These are phyloP conservation scores for Pseudoturritis turrita DNA, from an alignment of 345 rosid species.

Conservation along the genomic window DNA sequence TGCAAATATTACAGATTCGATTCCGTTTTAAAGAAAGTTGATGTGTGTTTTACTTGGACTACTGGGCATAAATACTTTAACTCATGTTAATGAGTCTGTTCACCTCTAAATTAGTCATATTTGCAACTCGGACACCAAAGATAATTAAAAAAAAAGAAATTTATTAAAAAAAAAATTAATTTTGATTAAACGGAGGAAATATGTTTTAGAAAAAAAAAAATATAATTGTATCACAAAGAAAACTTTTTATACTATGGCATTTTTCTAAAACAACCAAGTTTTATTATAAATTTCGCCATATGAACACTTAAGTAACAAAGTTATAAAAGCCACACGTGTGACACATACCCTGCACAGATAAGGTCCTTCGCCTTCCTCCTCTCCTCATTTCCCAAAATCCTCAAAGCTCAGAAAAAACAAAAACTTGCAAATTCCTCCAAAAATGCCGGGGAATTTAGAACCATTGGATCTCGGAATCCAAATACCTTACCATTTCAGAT, in stretches of 20 bases:
- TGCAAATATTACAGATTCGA: no score
- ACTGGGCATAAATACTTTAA: no score
- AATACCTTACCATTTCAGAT: slow-evolving; percentile 88
- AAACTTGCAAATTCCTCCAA: background rate
- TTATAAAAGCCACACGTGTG: slow-evolving; percentile 78
- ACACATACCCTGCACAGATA: slow-evolving; percentile 41
- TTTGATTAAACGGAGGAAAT: background rate
- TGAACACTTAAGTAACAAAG: slow-evolving; percentile 29
- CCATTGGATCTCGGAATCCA: slow-evolving; percentile 75
- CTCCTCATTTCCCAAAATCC: slow-evolving; percentile 11
- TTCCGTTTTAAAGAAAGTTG: no score
- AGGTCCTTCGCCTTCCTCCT: slow-evolving; percentile 28
- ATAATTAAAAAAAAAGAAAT: no score
- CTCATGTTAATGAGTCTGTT: no score
- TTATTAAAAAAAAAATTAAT: background rate
- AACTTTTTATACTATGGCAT: no score
- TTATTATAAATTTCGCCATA: background rate
- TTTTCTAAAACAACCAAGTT: background rate
- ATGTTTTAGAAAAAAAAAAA: background rate
- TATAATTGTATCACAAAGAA: no score
- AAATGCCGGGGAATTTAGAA: slow-evolving; percentile 67
- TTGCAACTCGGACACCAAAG: no score
- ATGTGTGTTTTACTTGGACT: no score
- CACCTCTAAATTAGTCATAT: no score
- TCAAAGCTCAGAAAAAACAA: background rate